These are phyloP conservation scores for Aspergillus cavernicola DNA, from an alignment of 495 filamentous ascomycete genomes.

Conservation along the genomic window DNA sequence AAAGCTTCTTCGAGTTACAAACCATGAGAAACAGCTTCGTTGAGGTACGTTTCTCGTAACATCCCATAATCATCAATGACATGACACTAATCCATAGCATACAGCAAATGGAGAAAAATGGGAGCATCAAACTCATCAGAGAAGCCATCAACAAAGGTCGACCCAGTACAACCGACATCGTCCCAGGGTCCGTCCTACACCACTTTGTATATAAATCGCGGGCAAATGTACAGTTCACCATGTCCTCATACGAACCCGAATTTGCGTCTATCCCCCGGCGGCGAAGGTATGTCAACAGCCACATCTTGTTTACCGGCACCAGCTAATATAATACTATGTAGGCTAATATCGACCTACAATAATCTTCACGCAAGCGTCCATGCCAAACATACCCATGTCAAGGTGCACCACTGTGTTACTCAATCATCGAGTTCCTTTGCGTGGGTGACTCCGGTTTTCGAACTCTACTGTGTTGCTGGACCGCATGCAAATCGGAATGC, in stretches of 20 bases:
- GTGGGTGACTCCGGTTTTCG: conserved; percentile 87
- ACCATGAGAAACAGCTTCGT: conserved; percentile 80
- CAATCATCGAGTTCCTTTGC: conserved; percentile 74
- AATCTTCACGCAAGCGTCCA: conserved; percentile 80
- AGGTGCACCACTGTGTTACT: conserved; percentile 75
- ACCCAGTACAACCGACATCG: conserved; percentile 65
- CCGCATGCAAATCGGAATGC: conserved; percentile 70
- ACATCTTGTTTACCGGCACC: not conserved
- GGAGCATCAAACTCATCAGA: conserved; percentile 70
- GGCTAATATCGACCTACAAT: conserved; percentile 80
- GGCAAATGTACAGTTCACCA: conserved; percentile 90
- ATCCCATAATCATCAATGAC: not conserved
- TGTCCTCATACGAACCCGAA: conserved; percentile 75
- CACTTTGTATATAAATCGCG: conserved; percentile 95
- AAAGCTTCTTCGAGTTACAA: conserved; percentile 86
- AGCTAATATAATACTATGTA: conserved; percentile 18
- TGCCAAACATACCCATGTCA: conserved; percentile 74
- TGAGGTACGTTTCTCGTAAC: conserved; percentile 36
- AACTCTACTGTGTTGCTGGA: conserved; percentile 91
- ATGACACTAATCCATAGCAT: not conserved
- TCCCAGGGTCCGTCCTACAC: conserved; percentile 71
- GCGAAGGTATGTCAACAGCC: conserved; percentile 48
- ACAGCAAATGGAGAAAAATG: conserved; percentile 66
- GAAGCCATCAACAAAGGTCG: conserved; percentile 67
- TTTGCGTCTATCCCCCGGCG: conserved; percentile 62